A percentile compares a stretch with the other conserved stretches of the same genome.
These are phyloP conservation scores for Collybiopsis luxurians DNA, from an alignment of 768 basidiomycete species.

Conservation along the genomic window DNA sequence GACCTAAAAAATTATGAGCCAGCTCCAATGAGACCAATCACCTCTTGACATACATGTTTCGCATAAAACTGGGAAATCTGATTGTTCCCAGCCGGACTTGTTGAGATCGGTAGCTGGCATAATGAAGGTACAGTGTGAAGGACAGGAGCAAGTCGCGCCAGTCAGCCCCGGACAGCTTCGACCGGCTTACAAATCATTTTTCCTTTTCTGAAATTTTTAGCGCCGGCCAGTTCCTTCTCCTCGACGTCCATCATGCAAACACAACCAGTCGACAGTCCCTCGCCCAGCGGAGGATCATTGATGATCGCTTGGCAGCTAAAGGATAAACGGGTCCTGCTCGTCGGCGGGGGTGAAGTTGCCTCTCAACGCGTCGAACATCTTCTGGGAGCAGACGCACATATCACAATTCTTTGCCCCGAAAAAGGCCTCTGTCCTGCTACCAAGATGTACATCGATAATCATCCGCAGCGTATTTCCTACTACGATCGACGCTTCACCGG, in stretches of 20 bases:
- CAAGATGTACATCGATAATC: slow-evolving; percentile 44
- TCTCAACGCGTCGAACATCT: slow-evolving; percentile 85
- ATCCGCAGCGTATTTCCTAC: slow-evolving; percentile 60
- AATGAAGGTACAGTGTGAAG: neutral
- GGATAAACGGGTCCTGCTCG: slow-evolving; percentile 78
- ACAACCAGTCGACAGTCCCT: slow-evolving; percentile 9
- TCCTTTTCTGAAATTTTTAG: too few species aligned
- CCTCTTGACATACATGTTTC: slow-evolving; percentile 70
- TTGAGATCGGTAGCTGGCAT: slow-evolving; percentile 92
- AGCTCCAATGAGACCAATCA: neutral
- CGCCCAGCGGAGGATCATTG: slow-evolving; percentile 64
- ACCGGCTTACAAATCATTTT: too few species aligned
- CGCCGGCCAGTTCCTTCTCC: neutral
- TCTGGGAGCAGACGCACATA: slow-evolving; percentile 73
- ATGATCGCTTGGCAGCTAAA: slow-evolving; percentile 94
- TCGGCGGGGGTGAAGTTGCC: slow-evolving; percentile 94
- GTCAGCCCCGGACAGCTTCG: too few species aligned
- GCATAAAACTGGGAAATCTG: slow-evolving; percentile 91
- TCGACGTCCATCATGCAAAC: neutral
- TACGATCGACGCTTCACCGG: slow-evolving; percentile 66
- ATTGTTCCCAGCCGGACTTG: slow-evolving; percentile 93
- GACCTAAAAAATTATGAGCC: slow-evolving; percentile 41
- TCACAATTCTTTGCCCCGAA: slow-evolving; percentile 75
- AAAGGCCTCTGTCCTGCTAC: slow-evolving; percentile 64
- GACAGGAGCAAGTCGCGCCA: neutral